phyloP scores from a whole-genome alignment of 768 basidiomycete genomes.

The Lactifluus echinatus region DNA sequence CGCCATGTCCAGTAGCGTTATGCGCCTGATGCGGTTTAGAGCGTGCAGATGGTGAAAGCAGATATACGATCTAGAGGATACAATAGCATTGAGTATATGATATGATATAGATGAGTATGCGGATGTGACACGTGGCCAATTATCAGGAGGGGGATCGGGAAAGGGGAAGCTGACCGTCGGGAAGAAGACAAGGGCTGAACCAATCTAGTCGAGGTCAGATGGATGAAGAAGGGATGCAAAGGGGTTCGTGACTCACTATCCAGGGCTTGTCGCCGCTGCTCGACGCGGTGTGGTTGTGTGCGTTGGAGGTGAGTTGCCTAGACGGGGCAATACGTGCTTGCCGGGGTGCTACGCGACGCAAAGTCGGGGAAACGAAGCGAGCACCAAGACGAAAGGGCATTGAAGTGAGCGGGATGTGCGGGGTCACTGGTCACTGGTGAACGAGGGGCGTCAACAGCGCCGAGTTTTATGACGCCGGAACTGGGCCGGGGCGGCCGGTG shows the following conservation, averaged over 20 bases:
- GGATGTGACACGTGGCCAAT: slow-evolving; percentile 23
- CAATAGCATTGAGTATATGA: no score
- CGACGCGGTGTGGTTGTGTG: slow-evolving; percentile 8
- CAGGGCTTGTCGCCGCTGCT: slow-evolving; percentile 12
- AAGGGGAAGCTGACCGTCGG: slow-evolving; percentile 18
- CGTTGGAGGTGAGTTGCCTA: slow-evolving; percentile 10
- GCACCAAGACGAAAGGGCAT: slow-evolving; percentile 10
- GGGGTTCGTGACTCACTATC: slow-evolving; percentile 3
- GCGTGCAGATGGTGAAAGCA: slow-evolving; percentile 18
- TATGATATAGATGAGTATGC: slow-evolving; percentile 25
- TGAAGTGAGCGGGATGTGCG: no score
- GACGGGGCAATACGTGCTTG: not conserved
- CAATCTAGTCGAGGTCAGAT: slow-evolving; percentile 5
- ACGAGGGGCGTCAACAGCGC: not conserved
- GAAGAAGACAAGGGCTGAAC: slow-evolving; percentile 16
- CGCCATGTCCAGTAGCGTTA: slow-evolving; percentile 47
- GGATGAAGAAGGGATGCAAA: not conserved
- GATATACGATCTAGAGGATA: slow-evolving; percentile 9
- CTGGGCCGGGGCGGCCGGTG: slow-evolving; percentile 5
- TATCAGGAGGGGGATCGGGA: no score
- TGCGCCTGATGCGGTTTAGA: slow-evolving; percentile 30
- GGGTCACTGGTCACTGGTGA: no score
- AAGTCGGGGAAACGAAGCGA: slow-evolving; percentile 3
- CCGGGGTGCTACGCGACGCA: slow-evolving; percentile 5
- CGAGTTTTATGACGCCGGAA: not conserved